phyloP scores from a whole-genome alignment of 441 rosid species.

The Aquilaria agallochum region DNA sequence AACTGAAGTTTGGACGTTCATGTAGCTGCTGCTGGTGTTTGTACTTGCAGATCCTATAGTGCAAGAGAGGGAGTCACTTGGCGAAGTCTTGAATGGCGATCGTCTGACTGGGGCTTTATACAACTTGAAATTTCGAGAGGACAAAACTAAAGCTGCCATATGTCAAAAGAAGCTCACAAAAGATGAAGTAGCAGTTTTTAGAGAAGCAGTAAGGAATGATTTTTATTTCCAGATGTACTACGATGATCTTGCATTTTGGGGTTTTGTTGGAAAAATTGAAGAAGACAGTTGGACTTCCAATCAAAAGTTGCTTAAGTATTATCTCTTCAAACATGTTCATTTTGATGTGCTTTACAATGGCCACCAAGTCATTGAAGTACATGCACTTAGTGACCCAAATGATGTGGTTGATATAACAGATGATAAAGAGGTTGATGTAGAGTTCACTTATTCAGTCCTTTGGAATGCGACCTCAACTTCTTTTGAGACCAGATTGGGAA shows the following conservation, averaged over 20 bases:
- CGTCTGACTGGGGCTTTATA: constrained; percentile 51
- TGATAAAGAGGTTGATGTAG: constrained; percentile 48
- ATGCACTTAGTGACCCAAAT: constrained; percentile 62
- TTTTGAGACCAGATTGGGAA: constrained; percentile 55
- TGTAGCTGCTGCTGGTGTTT: constrained; percentile 3
- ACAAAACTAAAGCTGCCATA: constrained; percentile 28
- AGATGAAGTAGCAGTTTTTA: constrained; percentile 47
- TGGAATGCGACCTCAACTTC: constrained; percentile 56
- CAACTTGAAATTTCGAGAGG: constrained; percentile 50
- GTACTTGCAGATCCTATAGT: constrained; percentile 45
- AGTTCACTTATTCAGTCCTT: constrained; percentile 69
- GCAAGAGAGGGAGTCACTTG: constrained; percentile 56
- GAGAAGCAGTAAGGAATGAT: constrained; percentile 52
- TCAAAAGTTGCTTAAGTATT: constrained; percentile 37
- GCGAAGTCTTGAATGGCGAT: constrained; percentile 86
- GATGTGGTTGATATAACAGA: constrained; percentile 61
- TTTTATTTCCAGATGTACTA: constrained; percentile 87
- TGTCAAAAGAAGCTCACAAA: constrained; percentile 47
- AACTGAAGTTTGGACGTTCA: constrained; percentile 17
- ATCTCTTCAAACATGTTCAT: constrained; percentile 59
- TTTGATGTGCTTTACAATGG: constrained; percentile 66
- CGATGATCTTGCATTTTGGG: constrained; percentile 93
- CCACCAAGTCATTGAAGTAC: constrained; percentile 45
- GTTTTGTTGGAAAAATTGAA: constrained; percentile 79
- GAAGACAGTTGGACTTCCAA: constrained; percentile 27